These are phyloP conservation scores for Monilinia vaccinii-corymbosi DNA, from an alignment of 2,329 filamentous ascomycete species.

Conservation along the genomic window DNA sequence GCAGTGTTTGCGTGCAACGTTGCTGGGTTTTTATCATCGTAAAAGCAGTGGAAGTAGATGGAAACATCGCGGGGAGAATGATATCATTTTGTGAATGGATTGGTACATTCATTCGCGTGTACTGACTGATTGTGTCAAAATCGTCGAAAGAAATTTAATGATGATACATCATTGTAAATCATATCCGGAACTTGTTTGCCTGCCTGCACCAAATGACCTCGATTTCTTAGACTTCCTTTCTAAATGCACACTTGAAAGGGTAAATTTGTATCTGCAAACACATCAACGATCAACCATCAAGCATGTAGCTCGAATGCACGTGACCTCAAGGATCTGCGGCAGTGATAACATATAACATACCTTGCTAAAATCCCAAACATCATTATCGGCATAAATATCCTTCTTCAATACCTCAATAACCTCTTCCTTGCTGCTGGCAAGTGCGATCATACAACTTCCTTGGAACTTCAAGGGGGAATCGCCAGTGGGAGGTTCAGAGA, in stretches of 20 bases:
- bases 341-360: conserved; percentile 30
- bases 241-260: conserved; percentile 39
- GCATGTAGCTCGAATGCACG: not conserved
- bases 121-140: not conserved
- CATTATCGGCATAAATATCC: conserved; percentile 62
- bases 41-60: not conserved
- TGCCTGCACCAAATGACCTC: not conserved
- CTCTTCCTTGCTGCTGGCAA: conserved; percentile 58
- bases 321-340: not conserved
- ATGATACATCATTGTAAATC: not conserved
- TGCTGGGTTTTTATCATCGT: not conserved
- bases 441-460: conserved; percentile 54
- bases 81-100: not conserved
- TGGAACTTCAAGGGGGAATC: conserved; percentile 50
- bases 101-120: not conserved
- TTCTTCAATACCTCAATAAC: conserved; percentile 55
- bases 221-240: conserved; percentile 16
- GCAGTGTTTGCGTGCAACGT: not conserved
- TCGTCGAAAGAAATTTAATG: not conserved
- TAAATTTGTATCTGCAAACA: conserved; percentile 37
- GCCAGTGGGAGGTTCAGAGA: conserved; percentile 57
- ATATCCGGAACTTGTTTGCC: not conserved
- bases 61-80: not conserved
- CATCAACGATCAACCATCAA: conserved; percentile 6
- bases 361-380: conserved; percentile 75